Evolutionary conservation across 2,329 filamentous ascomycete genomes (phyloP).

Genomic region (Cladosporium halotolerans): DNA sequence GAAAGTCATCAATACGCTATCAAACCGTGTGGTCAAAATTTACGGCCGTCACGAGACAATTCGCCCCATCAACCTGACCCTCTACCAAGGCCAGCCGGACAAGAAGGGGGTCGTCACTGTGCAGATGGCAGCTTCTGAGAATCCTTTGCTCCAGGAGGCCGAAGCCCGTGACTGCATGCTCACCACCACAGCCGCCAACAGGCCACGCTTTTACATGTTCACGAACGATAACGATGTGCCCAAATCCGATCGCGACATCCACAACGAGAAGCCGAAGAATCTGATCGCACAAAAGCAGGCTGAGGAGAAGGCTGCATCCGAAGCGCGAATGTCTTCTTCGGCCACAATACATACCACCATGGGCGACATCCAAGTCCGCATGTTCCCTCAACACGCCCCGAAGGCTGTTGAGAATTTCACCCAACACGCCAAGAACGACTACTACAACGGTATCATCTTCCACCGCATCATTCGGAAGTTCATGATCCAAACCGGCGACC

Average conservation of each 20-base stretch:
- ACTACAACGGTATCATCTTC: constrained; percentile 98
- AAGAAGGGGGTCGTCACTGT: constrained; percentile 91
- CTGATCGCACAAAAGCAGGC: constrained; percentile 46
- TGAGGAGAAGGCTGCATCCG: constrained; percentile 50
- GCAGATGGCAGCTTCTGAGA: constrained; percentile 92
- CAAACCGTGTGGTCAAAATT: constrained; percentile 83
- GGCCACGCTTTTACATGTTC: constrained; percentile 96
- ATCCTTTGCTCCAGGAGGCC: constrained; percentile 86
- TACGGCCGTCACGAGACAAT: constrained; percentile 88
- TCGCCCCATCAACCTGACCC: constrained; percentile 69
- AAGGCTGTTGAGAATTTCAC: constrained; percentile 97
- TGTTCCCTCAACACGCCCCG: constrained; percentile 89
- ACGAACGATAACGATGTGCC: constrained; percentile 80
- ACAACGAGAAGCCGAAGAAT: constrained; percentile 84
- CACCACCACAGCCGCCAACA: constrained; percentile 74
- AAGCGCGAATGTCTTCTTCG: constrained; percentile 65
- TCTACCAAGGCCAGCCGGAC: constrained; percentile 93
- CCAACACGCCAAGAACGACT: constrained; percentile 79
- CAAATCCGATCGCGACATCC: constrained; percentile 80
- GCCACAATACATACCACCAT: constrained; percentile 88
- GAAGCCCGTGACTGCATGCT: constrained; percentile 87
- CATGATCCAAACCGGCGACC: constrained; percentile 91
- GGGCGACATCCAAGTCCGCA: constrained; percentile 86
- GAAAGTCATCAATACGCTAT: constrained; percentile 93
- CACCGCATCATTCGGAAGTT: constrained; percentile 96